A percentile compares a stretch with the other conserved stretches of the same genome.
Conservation (phyloP, 2,329 filamentous ascomycete species). For the Ophiocordyceps camponoti-rufipedis region DNA sequence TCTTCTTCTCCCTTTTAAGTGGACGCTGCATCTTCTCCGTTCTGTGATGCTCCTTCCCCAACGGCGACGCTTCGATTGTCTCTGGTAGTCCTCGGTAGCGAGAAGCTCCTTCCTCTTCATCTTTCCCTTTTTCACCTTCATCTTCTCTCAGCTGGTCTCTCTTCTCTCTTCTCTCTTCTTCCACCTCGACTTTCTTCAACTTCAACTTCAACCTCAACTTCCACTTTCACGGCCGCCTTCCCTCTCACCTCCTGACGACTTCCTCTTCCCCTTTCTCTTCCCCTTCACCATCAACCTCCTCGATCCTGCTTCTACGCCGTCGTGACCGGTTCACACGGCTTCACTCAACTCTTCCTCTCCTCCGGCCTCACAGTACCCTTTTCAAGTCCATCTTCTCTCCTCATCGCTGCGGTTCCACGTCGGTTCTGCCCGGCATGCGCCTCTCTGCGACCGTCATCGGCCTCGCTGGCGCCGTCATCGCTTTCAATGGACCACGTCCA, state of each 20-base stretch:
- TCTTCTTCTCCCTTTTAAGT: background rate
- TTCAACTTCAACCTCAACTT: background rate
- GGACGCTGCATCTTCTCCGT: background rate
- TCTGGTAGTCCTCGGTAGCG: background rate
- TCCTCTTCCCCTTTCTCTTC: background rate
- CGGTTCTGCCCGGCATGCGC: conserved; percentile 5
- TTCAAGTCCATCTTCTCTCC: background rate
- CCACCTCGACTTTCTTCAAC: background rate
- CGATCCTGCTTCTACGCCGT: background rate
- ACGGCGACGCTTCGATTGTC: background rate
- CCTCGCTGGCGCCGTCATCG: conserved; percentile 6
- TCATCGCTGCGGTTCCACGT: background rate
- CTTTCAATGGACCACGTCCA: too few species aligned
- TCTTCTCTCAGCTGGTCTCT: background rate
- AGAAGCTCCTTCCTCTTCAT: background rate
- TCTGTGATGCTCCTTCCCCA: background rate
- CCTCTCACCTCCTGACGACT: background rate
- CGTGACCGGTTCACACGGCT: conserved; percentile 6
- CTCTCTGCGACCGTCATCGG: conserved; percentile 2
- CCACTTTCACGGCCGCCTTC: background rate
- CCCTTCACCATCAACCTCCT: background rate
- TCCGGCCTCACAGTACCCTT: background rate
- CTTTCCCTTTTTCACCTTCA: background rate
- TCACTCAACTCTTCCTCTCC: too few species aligned
- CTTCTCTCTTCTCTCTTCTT: background rate